Base-by-base conservation (phyloP, 805 yeast species). In the Yamadazyma akitaensis region DNA sequence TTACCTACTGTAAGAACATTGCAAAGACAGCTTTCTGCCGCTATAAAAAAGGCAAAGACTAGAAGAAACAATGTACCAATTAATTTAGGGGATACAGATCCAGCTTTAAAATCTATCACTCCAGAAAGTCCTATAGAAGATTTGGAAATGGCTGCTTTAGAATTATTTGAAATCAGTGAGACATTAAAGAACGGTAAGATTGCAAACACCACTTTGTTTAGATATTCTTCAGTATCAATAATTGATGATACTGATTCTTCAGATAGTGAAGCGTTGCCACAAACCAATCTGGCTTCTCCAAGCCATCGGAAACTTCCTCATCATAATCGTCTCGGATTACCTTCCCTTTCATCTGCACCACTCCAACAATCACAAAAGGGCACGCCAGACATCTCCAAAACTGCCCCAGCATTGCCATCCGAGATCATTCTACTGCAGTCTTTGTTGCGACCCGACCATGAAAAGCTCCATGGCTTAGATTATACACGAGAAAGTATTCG, bases 1-100 rank as follows among this genome's bases (percentile, higher is more conserved):
- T 59, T 63, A 6, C 71, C 71, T 28, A 66, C 72, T 2, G 62
- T 67, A n/a, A 51, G 72, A 31, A 67, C 72, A 0, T 55, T 67
- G 44, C 72, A 67, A 48, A 51, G 72, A 16, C 71, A 67, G 38
- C 51, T 67, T 35, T 60, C 68, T 14, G 47, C 60, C 3, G 71
- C 72, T 8, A 50, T 67, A 19, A 59, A 56, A 45, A 66, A 63
- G 47, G 69, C 68, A 13, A 37, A 36, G 25, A 25, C 30, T 6
- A 28, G 49, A 14, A 36, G 41, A 32, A 39, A 18, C 3, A 36
- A 43, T 28, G 13, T 14, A 2, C 32, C 42, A 12, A 25, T 26
- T 2, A 43, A 35, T n/a, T 16, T 42, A 34, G 30, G 32, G 16
- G 17, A 30, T 5, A 13, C 21, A 12, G 47, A 46, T 6, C 53